Percentiles rank a stretch among this genome's conserved stretches.
Conservation (phyloP, 495 filamentous ascomycete genomes). For the Neurospora sp. region DNA sequence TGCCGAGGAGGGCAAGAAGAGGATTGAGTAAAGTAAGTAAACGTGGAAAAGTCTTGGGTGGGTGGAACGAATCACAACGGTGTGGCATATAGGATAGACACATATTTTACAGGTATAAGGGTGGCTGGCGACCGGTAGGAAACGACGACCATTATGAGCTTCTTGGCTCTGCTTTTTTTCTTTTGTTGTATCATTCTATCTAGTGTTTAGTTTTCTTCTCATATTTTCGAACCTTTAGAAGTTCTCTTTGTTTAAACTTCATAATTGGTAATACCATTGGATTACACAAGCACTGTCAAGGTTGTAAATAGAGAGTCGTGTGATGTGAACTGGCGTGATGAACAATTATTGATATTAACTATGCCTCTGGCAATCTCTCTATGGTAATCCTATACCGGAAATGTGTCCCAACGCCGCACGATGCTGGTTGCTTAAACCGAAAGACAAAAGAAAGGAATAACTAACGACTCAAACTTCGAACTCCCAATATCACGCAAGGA, state of each 20-base stretch:
- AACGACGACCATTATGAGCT: background rate
- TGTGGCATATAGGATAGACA: background rate
- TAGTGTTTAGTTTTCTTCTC: background rate
- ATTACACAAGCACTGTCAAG: background rate
- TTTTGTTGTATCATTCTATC: background rate
- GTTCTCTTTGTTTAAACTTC: background rate
- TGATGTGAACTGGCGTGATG: background rate
- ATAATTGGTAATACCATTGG: background rate
- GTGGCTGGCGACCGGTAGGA: background rate
- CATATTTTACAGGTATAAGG: background rate
- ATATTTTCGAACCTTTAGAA: background rate
- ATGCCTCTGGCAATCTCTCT: background rate
- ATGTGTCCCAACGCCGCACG: background rate
- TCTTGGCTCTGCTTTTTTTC: background rate
- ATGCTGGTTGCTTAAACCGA: background rate
- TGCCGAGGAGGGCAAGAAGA: constrained; percentile 93
- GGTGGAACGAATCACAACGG: background rate
- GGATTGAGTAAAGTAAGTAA: constrained; percentile 55
- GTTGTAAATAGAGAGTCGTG: background rate
- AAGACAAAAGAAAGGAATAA: background rate
- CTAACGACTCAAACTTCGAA: background rate
- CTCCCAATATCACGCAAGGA: background rate
- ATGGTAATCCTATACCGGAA: background rate
- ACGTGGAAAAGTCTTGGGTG: background rate
- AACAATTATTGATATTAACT: background rate